These are phyloP conservation scores for Fusarium sp. DNA, from an alignment of 2,329 filamentous ascomycete species.

Conservation along the genomic window DNA sequence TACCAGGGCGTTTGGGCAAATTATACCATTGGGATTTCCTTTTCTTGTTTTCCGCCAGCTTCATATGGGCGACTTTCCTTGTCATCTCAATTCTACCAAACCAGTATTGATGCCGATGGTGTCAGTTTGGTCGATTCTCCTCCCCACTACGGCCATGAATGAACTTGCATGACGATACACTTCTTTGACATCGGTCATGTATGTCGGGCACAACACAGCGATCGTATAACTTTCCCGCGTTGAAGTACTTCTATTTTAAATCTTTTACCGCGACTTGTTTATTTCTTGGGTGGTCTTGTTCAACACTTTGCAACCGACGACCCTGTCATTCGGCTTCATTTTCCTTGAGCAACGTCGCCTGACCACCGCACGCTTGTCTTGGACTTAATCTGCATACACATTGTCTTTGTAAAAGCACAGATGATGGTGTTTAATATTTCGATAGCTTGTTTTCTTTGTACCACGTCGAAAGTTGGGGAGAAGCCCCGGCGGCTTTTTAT, in stretches of 20 bases:
- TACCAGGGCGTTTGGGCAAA: constrained; percentile 47
- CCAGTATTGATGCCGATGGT: constrained; percentile 29
- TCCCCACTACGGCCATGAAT: constrained; percentile 53
- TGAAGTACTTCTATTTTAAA: constrained; percentile 41
- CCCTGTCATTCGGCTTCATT: constrained; percentile 35
- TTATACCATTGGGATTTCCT: constrained; percentile 48
- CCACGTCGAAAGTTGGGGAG: constrained; percentile 38
- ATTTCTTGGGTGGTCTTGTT: constrained; percentile 41
- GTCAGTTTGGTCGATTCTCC: constrained; percentile 24
- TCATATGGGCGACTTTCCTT: constrained; percentile 31
- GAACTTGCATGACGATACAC: constrained; percentile 66
- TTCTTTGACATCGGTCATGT: constrained; percentile 62
- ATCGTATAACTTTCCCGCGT: constrained; percentile 51
- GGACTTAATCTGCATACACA: constrained; percentile 45
- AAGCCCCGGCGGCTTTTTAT: constrained; percentile 48
- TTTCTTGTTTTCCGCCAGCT: constrained; percentile 32
- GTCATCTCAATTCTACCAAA: constrained; percentile 41
- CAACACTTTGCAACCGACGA: constrained; percentile 34
- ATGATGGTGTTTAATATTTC: constrained; percentile 38
- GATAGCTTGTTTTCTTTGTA: constrained; percentile 29
- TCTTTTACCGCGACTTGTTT: constrained; percentile 44
- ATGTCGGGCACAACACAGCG: constrained; percentile 70
- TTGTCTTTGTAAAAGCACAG: constrained; percentile 37
- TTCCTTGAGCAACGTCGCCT: constrained; percentile 23
- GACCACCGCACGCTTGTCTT: constrained; percentile 39